phyloP scores from a whole-genome alignment of 2,329 filamentous ascomycete species.

The Xylaria digitata region DNA sequence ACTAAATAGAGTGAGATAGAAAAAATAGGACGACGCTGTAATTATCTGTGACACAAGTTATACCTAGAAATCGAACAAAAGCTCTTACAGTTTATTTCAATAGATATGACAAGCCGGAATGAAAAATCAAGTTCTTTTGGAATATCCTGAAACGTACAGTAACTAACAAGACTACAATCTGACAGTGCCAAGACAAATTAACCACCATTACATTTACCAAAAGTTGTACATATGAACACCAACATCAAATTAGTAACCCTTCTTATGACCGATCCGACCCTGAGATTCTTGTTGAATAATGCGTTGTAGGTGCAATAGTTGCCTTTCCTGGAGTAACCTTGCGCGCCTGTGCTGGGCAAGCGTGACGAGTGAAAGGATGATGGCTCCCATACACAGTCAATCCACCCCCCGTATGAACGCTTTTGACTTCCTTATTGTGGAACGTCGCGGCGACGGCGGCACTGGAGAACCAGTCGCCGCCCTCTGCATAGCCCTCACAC shows the following conservation, averaged over 20 bases:
- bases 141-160: neutral
- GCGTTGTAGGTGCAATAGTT: conserved; percentile 27
- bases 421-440: conserved; percentile 12
- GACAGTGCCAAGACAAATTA: conserved; percentile 13
- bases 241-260: conserved; percentile 8
- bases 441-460: neutral
- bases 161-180: conserved; percentile 26
- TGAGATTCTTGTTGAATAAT: conserved; percentile 19
- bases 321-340: conserved; percentile 20
- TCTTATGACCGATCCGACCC: conserved; percentile 13
- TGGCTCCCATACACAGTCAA: conserved; percentile 23
- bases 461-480: neutral
- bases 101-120: neutral
- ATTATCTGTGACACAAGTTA: neutral
- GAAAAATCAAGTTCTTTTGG: conserved; percentile 16
- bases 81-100: neutral
- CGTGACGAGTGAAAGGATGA: conserved; percentile 20
- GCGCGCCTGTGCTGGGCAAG: conserved; percentile 17
- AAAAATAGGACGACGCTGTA: neutral
- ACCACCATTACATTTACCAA: conserved; percentile 17
- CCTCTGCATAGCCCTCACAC: conserved; percentile 20
- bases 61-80: neutral
- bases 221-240: conserved; percentile 23
- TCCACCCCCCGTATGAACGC: neutral
- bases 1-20: neutral